Evolutionary conservation across 805 yeast genomes (phyloP).

Genomic region (Monosporozyma servazzii): DNA sequence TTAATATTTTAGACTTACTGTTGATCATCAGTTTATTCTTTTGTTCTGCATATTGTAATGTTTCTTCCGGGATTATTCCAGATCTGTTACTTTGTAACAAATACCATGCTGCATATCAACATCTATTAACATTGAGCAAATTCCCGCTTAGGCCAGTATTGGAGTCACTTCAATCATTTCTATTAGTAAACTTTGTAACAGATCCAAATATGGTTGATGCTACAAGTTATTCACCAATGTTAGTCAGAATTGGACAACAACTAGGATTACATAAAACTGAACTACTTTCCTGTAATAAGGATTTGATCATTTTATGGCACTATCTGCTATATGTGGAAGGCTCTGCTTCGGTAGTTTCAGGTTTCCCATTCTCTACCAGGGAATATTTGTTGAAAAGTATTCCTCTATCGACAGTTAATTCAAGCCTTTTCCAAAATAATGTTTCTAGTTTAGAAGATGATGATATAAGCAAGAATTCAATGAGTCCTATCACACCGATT

Average conservation of each 20-base stretch:
- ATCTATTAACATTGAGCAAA: slow-evolving; percentile 11
- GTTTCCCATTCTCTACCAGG: slow-evolving; percentile 19
- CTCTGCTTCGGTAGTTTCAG: slow-evolving; percentile 25
- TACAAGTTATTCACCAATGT: slow-evolving; percentile 19
- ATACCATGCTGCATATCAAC: slow-evolving; percentile 17
- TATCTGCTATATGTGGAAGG: slow-evolving; percentile 22
- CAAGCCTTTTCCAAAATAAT: neutral
- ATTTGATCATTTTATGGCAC: slow-evolving; percentile 17
- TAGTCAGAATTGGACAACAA: slow-evolving; percentile 23
- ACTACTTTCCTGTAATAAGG: neutral
- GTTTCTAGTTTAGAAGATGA: neutral
- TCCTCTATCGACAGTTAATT: slow-evolving; percentile 8
- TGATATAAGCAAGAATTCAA: neutral
- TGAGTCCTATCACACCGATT: slow-evolving; percentile 1
- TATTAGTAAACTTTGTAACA: slow-evolving; percentile 18
- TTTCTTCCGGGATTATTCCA: slow-evolving; percentile 19
- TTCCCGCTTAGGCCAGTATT: slow-evolving; percentile 18
- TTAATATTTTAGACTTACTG: slow-evolving; percentile 5
- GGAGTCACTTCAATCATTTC: slow-evolving; percentile 18
- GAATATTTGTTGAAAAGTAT: slow-evolving; percentile 7
- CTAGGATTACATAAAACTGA: slow-evolving; percentile 14
- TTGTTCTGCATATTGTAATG: slow-evolving; percentile 18
- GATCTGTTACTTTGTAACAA: slow-evolving; percentile 17
- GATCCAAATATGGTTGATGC: slow-evolving; percentile 27
- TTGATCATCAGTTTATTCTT: slow-evolving; percentile 19